Evolutionary conservation across 2,329 filamentous ascomycete genomes (phyloP).

Genomic region (Sclerotinia nivalis): DNA sequence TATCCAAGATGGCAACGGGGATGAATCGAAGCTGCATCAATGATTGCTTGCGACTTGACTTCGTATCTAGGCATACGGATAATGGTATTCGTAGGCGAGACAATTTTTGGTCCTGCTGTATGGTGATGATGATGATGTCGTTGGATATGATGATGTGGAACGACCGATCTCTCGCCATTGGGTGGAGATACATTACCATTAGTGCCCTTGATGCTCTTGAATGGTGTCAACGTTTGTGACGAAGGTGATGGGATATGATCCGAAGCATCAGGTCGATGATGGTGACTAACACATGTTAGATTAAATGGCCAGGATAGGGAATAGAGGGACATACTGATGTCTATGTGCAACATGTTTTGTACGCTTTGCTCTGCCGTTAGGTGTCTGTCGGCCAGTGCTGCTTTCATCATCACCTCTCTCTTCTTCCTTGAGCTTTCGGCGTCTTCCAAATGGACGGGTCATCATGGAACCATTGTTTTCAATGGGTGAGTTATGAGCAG

Average conservation of each 20-base stretch:
- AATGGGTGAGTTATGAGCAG: constrained; percentile 47
- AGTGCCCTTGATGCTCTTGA: constrained; percentile 53
- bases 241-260: constrained; percentile 50
- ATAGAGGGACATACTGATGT: constrained; percentile 46
- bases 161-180: constrained; percentile 35
- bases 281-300: constrained; percentile 44
- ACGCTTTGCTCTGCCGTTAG: constrained; percentile 61
- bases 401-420: constrained; percentile 69
- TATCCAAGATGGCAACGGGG: constrained; percentile 82
- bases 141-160: constrained; percentile 40
- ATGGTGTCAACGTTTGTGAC: constrained; percentile 46
- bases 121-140: constrained; percentile 49
- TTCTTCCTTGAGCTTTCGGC: constrained; percentile 76
- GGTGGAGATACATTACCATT: constrained; percentile 49
- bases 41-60: constrained; percentile 67
- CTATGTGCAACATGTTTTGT: constrained; percentile 55
- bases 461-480: constrained; percentile 44
- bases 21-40: constrained; percentile 69
- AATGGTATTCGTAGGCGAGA: constrained; percentile 43
- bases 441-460: constrained; percentile 43
- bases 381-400: constrained; percentile 61
- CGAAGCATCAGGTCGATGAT: constrained; percentile 53
- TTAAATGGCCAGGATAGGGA: not conserved
- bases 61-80: constrained; percentile 64
- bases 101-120: constrained; percentile 39